Percentiles rank a stretch among this genome's conserved stretches.
Conservation (phyloP, 176 grass and related monocot genomes). For the Musa itinerans region DNA sequence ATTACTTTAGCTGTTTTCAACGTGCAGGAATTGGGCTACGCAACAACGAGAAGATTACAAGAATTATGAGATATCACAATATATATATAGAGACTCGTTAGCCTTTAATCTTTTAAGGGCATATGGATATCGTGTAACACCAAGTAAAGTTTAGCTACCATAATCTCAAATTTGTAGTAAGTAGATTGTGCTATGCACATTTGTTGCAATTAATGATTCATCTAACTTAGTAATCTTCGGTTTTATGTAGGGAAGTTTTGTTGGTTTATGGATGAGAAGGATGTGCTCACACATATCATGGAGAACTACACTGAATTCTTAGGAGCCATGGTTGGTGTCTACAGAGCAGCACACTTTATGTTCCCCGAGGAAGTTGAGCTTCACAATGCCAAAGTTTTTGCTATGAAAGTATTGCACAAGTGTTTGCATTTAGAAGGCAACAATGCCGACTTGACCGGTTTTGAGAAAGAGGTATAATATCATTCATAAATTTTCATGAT, state of each 20-base stretch:
- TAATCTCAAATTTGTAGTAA: too few species aligned
- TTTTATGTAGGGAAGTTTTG: too few species aligned
- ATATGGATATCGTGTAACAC: neutral
- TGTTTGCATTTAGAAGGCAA: neutral
- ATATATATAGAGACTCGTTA: neutral
- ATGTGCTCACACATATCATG: neutral
- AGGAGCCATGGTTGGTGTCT: neutral
- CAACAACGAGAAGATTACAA: neutral
- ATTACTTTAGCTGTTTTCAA: too few species aligned
- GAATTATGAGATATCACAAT: neutral
- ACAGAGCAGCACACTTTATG: slow-evolving; percentile 4
- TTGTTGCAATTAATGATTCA: too few species aligned
- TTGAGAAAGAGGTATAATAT: neutral
- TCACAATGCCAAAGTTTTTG: neutral
- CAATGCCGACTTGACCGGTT: neutral
- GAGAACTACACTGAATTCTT: neutral
- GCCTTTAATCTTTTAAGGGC: neutral
- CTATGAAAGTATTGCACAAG: neutral
- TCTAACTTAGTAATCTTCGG: too few species aligned
- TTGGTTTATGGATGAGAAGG: neutral
- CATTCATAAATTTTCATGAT: too few species aligned
- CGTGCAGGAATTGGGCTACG: neutral
- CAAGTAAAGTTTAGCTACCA: neutral
- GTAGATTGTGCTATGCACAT: too few species aligned
- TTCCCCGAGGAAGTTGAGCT: neutral